Evolutionary conservation across 768 basidiomycete species (phyloP).

Genomic region (Suillus alpinus): DNA sequence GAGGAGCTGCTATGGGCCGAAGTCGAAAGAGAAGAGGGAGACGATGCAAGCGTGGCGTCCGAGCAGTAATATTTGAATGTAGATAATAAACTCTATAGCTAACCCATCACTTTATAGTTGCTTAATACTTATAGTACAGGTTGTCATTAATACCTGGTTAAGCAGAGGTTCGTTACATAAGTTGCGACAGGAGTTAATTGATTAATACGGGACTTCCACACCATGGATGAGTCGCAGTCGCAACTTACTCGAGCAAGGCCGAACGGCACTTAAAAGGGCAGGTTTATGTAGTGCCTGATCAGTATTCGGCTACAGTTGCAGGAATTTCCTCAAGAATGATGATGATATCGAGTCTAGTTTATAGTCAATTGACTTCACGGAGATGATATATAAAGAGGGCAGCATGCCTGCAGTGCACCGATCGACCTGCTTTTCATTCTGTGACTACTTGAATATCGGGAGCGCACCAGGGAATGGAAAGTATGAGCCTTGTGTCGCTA

Average conservation of each 20-base stretch:
- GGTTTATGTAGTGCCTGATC: too few relatives aligned
- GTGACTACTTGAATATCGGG: not conserved
- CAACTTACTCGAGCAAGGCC: not conserved
- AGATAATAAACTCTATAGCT: not conserved
- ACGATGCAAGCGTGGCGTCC: not conserved
- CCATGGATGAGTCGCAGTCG: too few relatives aligned
- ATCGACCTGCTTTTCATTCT: not conserved
- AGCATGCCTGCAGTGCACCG: too few relatives aligned
- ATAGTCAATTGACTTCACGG: not conserved
- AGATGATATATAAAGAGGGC: not conserved
- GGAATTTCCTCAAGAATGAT: not conserved
- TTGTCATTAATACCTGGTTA: too few relatives aligned
- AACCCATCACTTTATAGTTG: not conserved
- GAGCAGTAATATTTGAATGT: not conserved
- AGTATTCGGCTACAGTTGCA: too few relatives aligned
- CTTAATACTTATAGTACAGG: not conserved
- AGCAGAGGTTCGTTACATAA: too few relatives aligned
- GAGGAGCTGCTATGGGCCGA: constrained; percentile 43
- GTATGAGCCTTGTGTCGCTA: not conserved
- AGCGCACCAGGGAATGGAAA: not conserved
- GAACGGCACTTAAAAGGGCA: too few relatives aligned
- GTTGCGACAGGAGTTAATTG: too few relatives aligned
- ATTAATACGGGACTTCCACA: too few relatives aligned
- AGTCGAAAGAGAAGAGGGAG: constrained; percentile 27
- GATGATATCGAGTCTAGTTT: not conserved